Base-by-base conservation (phyloP, 2,329 filamentous ascomycete genomes). In the Aspergillus ochraceoroseus region DNA sequence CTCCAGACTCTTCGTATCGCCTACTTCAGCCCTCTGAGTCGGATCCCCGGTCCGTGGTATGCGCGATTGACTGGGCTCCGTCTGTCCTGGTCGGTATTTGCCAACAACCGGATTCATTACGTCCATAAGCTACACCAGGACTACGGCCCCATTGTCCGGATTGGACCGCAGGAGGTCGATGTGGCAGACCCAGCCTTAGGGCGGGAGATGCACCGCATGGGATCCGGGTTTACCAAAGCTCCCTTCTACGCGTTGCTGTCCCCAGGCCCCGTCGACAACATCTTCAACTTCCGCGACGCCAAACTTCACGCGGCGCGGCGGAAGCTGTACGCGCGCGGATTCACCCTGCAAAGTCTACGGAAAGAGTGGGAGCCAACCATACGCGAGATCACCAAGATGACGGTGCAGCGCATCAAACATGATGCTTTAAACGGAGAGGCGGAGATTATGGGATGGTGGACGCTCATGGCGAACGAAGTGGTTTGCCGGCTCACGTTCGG, bases 361-460 rank as follows among this genome's bases (percentile, higher is more conserved):
- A 30, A 23, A 12, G 18, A 38, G 13, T 31, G 26, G 26, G 26
- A 38, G 35, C 27, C 27, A 6, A 25, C 2, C 7, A 27, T 31
- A 6, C 18, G 26, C 7, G 27, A 38, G 3, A 23, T 30, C 6
- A 30, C 19, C 26, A 30, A 38, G 19, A n/a, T 38, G 17, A 30
- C 35, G 5, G 27, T 38, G 18, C 17, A 30, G 8, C 15, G 18
- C 5, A 38, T 38, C 27, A 38, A 38, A 13, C 2, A 11, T 13
- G 35, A 38, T 3, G 35, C 35, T 1, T 5, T 30, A 6, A 13
- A 30, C 7, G 35, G 35, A 4, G 18, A 31, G 17, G 18, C 27
- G 5, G 35, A 38, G 11, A 15, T 38, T 5, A 30, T 38, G 35
- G 26, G 18, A 7, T 38, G 34, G 34, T 31, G 35, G 35, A 38